Conservation (phyloP, 2,329 filamentous ascomycete species). For the Thermothelomyces thermophilus region DNA sequence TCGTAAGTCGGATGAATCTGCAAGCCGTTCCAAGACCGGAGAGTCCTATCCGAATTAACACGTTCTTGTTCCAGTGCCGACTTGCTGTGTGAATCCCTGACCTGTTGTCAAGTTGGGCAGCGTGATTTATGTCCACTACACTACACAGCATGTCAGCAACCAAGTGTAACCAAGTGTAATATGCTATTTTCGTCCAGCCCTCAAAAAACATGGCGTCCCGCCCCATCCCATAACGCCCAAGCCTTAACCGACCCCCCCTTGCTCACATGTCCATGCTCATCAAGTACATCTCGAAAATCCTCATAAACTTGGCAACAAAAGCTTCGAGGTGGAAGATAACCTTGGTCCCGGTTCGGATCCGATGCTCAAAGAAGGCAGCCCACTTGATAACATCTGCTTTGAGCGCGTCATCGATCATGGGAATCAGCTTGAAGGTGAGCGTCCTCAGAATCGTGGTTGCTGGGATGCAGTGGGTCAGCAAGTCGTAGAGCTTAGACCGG, state of each 20-base stretch:
- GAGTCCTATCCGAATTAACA: too few relatives aligned
- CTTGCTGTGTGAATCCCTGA: too few relatives aligned
- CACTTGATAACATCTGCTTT: constrained; percentile 92
- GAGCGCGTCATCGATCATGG: constrained; percentile 77
- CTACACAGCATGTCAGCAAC: too few relatives aligned
- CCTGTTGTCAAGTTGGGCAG: too few relatives aligned
- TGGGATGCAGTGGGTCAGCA: constrained; percentile 95
- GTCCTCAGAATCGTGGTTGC: constrained; percentile 91
- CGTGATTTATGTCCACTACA: neutral
- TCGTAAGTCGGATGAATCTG: neutral
- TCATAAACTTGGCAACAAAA: constrained; percentile 98
- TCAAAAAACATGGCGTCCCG: too few relatives aligned
- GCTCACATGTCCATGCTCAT: constrained; percentile 74
- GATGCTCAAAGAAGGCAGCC: constrained; percentile 96
- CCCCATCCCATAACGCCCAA: constrained; percentile 1
- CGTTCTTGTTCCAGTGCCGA: too few relatives aligned
- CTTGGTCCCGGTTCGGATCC: constrained; percentile 86
- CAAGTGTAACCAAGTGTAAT: neutral
- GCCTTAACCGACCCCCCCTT: neutral
- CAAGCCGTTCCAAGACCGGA: too few relatives aligned
- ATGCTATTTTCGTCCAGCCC: neutral
- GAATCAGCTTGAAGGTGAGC: constrained; percentile 85
- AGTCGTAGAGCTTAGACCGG: constrained; percentile 89
- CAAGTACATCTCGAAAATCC: constrained; percentile 81
- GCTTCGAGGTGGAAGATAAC: constrained; percentile 97